These are phyloP conservation scores for Pichia inconspicua DNA, from an alignment of 1,139 yeast species.

Conservation along the genomic window DNA sequence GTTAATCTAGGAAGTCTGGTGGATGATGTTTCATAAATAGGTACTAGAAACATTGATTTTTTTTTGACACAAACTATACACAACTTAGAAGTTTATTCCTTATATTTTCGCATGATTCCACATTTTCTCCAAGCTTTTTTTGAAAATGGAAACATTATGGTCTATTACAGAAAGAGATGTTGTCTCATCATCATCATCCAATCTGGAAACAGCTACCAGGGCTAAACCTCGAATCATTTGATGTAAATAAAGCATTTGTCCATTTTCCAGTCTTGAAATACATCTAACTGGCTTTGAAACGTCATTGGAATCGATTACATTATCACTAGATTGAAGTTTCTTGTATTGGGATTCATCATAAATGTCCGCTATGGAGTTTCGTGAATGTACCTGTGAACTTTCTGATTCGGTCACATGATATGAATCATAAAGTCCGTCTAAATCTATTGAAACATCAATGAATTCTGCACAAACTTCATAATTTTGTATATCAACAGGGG, in stretches of 20 bases:
- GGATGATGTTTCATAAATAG: too few species aligned
- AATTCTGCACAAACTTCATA: slow-evolving; percentile 97
- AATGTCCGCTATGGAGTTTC: slow-evolving; percentile 9
- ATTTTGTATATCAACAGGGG: slow-evolving; percentile 91
- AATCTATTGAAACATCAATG: slow-evolving; percentile 86
- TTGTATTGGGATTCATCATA: slow-evolving; percentile 6
- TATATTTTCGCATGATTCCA: slow-evolving; percentile 37
- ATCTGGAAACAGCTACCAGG: slow-evolving; percentile 74
- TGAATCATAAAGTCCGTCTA: slow-evolving; percentile 62
- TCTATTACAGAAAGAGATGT: slow-evolving; percentile 68
- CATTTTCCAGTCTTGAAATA: slow-evolving; percentile 71
- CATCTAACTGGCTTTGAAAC: slow-evolving; percentile 43
- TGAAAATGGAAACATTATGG: slow-evolving; percentile 78
- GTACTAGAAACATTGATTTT: too few species aligned
- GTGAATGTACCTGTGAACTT: slow-evolving; percentile 1
- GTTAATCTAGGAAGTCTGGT: too few species aligned
- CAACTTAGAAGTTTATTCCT: background rate
- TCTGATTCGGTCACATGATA: slow-evolving; percentile 1
- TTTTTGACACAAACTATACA: background rate
- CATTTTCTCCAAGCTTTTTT: slow-evolving; percentile 69
- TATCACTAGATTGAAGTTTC: background rate
- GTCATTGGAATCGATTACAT: slow-evolving; percentile 2
- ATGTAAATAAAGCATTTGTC: slow-evolving; percentile 70
- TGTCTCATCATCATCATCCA: slow-evolving; percentile 38
- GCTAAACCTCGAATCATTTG: slow-evolving; percentile 94